Conservation (phyloP, 2,329 filamentous ascomycete genomes). For the Alternaria incomplexa region DNA sequence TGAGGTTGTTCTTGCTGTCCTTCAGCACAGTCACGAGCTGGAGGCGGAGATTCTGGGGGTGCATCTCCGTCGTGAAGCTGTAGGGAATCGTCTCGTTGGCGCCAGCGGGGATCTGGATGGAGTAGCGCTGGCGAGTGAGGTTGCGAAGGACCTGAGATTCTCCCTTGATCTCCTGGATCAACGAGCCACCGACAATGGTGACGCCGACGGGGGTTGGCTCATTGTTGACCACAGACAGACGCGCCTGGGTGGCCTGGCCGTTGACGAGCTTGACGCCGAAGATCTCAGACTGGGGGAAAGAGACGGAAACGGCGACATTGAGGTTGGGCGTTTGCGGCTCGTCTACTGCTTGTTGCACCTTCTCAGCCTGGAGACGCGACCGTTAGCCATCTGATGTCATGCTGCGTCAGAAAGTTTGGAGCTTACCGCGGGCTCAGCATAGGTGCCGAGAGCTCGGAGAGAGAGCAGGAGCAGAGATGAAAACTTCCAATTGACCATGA, state of each 20-base stretch:
- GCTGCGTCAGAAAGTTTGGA: conserved; percentile 31
- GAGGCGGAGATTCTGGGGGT: conserved; percentile 85
- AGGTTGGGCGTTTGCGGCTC: conserved; percentile 67
- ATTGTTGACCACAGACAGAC: conserved; percentile 83
- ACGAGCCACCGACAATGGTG: conserved; percentile 75
- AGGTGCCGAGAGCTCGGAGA: conserved; percentile 69
- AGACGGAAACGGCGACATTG: conserved; percentile 61
- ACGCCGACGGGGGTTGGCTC: conserved; percentile 78
- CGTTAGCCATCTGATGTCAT: conserved; percentile 44
- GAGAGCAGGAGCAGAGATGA: conserved; percentile 75
- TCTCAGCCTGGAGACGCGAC: conserved; percentile 38
- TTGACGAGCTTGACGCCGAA: conserved; percentile 97
- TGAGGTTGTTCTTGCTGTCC: conserved; percentile 70
- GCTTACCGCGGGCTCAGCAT: conserved; percentile 68
- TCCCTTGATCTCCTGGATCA: conserved; percentile 66
- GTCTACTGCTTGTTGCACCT: conserved; percentile 59
- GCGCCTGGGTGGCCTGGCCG: conserved; percentile 80
- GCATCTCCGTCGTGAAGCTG: conserved; percentile 87
- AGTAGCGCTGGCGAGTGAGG: conserved; percentile 78
- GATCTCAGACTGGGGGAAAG: conserved; percentile 74
- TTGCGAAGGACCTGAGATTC: conserved; percentile 74
- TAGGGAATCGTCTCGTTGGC: conserved; percentile 79
- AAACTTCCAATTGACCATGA: conserved; percentile 77
- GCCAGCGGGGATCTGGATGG: conserved; percentile 75
- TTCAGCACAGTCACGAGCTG: conserved; percentile 77